phyloP scores from a whole-genome alignment of 139 green algal genomes.

The Micractinium conductrix region DNA sequence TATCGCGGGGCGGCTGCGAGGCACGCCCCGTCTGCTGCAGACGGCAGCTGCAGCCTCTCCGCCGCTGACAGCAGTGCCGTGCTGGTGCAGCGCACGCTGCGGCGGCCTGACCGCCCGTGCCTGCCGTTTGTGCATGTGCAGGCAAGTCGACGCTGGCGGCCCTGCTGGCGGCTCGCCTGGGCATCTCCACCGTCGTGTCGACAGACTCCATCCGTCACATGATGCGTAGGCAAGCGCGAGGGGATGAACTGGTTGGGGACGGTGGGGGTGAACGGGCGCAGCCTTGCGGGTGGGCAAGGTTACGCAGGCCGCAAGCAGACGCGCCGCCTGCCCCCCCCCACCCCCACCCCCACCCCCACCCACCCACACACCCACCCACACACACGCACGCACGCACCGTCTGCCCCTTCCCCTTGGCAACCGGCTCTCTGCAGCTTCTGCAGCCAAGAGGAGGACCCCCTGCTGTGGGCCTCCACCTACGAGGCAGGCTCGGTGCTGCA shows the following conservation, averaged over 20 bases:
- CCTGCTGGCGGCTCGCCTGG: constrained; percentile 86
- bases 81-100: background rate
- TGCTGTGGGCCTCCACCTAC: constrained; percentile 94
- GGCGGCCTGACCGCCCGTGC: background rate
- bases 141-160: constrained; percentile 96
- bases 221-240: constrained; percentile 70
- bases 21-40: background rate
- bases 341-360: too few relatives aligned
- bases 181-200: constrained; percentile 90
- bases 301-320: too few relatives aligned
- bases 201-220: constrained; percentile 93
- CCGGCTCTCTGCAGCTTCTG: constrained; percentile 49
- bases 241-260: too few relatives aligned
- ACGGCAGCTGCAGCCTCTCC: background rate
- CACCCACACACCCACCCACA: too few relatives aligned
- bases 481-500: constrained; percentile 65
- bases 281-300: too few relatives aligned
- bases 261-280: too few relatives aligned
- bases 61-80: background rate
- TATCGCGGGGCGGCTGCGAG: too few relatives aligned
- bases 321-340: too few relatives aligned
- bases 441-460: constrained; percentile 67
- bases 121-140: background rate
- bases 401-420: too few relatives aligned
- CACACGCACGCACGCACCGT: too few relatives aligned